Base-by-base conservation (phyloP, 306 rosid genomes). In the Gastrolobium villosum region DNA sequence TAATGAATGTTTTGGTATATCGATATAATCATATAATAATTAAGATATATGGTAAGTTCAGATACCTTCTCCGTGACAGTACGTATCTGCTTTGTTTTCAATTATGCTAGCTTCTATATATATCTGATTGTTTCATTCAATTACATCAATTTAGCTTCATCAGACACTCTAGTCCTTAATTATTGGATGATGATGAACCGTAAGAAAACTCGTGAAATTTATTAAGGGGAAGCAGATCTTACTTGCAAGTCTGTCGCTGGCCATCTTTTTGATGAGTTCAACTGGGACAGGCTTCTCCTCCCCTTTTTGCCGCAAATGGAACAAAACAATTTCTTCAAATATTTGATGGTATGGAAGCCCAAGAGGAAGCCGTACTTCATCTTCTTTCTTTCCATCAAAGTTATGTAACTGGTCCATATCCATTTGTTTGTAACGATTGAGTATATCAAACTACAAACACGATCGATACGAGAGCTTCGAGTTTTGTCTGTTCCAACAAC, bases 181-280 rank as follows among this genome's bases (percentile, higher is more conserved):
- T 43, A 65, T 53, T 53, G 34, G 31, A 35, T 68, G 30, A 6
- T 66, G 60, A 55, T 40, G 57, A 56, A 45, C 11, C 30, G 0
- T 68, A 44, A 67, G 8, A 49, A 78, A 57, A 45, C 30, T 3
- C 11, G 26, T 37, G 36, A 72, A 10, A 53, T 35, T 2, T 34
- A 32, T 69, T 6, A 65, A 40, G 36, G 44, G 35, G 67, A 65
- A 71, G 15, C 0, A 65, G 59, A 57, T 63, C 88, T 72, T 92
- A 94, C 98, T 90, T 85, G n/a, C n/a, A n/a, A 97, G 97, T 81
- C 89, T 92, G 87, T 94, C 92, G 77, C 92, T 92, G 49, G 92
- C 97, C 78, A 92, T 79, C 82, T 94, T n/a, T n/a, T n/a, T n/a
- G n/a, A n/a, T n/a, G n/a, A n/a, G n/a, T n/a, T n/a, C n/a, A n/a